Evolutionary conservation across 495 filamentous ascomycete genomes (phyloP).

Genomic region (Tuber aestivum): DNA sequence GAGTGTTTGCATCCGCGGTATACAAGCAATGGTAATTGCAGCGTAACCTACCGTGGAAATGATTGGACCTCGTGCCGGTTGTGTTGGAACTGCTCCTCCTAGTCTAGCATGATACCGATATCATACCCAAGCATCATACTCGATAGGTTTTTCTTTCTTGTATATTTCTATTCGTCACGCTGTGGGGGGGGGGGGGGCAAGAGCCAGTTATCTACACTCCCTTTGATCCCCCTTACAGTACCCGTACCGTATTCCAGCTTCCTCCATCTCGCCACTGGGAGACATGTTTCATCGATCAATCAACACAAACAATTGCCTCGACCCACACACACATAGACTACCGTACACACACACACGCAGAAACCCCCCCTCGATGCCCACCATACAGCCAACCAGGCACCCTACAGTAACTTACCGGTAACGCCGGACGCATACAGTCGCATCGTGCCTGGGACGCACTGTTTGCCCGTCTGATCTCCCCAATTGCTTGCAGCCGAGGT

Average conservation of each 20-base stretch:
- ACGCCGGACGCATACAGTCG: neutral
- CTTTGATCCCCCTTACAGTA: too few relatives aligned
- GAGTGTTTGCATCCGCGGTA: too few relatives aligned
- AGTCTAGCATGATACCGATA: too few relatives aligned
- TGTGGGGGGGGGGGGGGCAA: neutral
- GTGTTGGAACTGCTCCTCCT: neutral
- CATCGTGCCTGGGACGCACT: neutral
- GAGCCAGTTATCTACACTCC: neutral
- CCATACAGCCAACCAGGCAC: neutral
- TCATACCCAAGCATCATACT: too few relatives aligned
- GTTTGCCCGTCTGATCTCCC: neutral
- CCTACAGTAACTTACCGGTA: neutral
- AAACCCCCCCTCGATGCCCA: neutral
- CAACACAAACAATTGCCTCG: neutral
- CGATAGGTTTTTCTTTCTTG: neutral
- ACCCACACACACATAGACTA: neutral
- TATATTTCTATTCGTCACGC: too few relatives aligned
- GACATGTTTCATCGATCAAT: neutral
- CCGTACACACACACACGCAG: neutral
- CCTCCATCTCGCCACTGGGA: neutral
- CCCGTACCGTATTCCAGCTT: too few relatives aligned
- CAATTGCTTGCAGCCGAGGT: neutral
- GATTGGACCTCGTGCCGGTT: neutral
- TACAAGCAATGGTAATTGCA: neutral
- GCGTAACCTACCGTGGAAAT: neutral